Evolutionary conservation across 1,284 basidiomycete genomes (phyloP).

Genomic region (Neolentinus lepideus): DNA sequence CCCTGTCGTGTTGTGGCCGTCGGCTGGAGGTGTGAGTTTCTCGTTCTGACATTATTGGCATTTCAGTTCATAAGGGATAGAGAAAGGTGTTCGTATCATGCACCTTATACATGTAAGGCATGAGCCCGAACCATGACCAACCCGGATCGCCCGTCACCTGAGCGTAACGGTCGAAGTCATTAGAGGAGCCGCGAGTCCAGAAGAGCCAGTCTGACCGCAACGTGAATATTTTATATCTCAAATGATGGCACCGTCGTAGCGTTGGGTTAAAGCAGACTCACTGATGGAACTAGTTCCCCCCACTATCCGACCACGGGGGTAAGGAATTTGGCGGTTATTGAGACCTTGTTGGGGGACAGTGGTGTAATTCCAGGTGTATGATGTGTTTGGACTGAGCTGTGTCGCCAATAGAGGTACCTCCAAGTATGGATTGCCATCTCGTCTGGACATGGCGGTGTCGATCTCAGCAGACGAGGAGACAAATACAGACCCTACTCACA

Average conservation of each 20-base stretch:
- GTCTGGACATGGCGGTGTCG: not conserved
- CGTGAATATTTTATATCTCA: not conserved
- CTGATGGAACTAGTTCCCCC: constrained; percentile 20
- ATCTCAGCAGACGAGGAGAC: not conserved
- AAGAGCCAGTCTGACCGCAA: constrained; percentile 14
- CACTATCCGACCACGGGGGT: constrained; percentile 17
- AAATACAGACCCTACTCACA: constrained; percentile 1
- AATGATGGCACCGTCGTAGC: not conserved
- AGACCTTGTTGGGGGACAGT: constrained; percentile 12
- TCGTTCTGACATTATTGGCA: constrained; percentile 12
- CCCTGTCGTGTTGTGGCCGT: constrained; percentile 12
- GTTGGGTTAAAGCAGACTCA: constrained; percentile 6
- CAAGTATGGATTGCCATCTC: not conserved
- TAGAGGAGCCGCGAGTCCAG: constrained; percentile 17
- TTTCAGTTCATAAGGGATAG: not conserved
- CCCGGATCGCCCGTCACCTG: constrained; percentile 20
- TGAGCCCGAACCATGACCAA: constrained; percentile 22
- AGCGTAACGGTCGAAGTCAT: constrained; percentile 21
- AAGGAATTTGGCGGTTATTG: constrained; percentile 17
- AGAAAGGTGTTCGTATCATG: not conserved
- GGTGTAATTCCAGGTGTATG: not conserved
- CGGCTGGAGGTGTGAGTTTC: constrained; percentile 11
- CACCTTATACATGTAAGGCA: constrained; percentile 17
- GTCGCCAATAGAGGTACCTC: constrained; percentile 11
- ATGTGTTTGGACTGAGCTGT: constrained; percentile 5